Evolutionary conservation across 345 rosid species (phyloP).

Genomic region (Camelina laxa): DNA sequence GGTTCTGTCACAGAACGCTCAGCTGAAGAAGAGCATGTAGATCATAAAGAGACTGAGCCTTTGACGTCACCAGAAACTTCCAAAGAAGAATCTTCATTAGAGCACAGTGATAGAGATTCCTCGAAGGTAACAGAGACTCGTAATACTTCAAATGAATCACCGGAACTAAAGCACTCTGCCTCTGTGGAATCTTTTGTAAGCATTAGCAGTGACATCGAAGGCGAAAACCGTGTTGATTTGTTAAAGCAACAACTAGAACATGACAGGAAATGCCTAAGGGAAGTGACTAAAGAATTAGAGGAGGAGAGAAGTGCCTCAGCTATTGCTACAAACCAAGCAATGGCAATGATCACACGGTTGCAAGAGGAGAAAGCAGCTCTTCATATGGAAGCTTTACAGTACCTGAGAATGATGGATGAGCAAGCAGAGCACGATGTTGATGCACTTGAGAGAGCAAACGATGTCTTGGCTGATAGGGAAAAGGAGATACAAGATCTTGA

Average conservation of each 20-base stretch:
- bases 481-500: slow-evolving; percentile 77
- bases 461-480: slow-evolving; percentile 68
- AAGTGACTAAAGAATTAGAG: slow-evolving; percentile 63
- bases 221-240: slow-evolving; percentile 56
- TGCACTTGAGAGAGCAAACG: slow-evolving; percentile 68
- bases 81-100: slow-evolving; percentile 28
- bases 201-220: slow-evolving; percentile 61
- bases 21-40: slow-evolving; percentile 26
- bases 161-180: slow-evolving; percentile 50
- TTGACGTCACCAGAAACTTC: slow-evolving; percentile 15
- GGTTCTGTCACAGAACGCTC: slow-evolving; percentile 29
- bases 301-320: slow-evolving; percentile 78
- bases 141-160: slow-evolving; percentile 41
- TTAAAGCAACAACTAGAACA: slow-evolving; percentile 64
- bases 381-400: slow-evolving; percentile 82
- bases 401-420: slow-evolving; percentile 92
- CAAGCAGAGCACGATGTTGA: slow-evolving; percentile 79
- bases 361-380: slow-evolving; percentile 89
- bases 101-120: slow-evolving; percentile 24
- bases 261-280: slow-evolving; percentile 52
- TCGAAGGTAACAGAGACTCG: slow-evolving; percentile 43
- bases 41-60: slow-evolving; percentile 24
- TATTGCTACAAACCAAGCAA: slow-evolving; percentile 69
- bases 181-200: slow-evolving; percentile 58
- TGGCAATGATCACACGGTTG: slow-evolving; percentile 86